Evolutionary conservation across 495 filamentous ascomycete species (phyloP), one percentile per base, ranked within the genome.

Genomic region (Penicillium silybi): DNA sequence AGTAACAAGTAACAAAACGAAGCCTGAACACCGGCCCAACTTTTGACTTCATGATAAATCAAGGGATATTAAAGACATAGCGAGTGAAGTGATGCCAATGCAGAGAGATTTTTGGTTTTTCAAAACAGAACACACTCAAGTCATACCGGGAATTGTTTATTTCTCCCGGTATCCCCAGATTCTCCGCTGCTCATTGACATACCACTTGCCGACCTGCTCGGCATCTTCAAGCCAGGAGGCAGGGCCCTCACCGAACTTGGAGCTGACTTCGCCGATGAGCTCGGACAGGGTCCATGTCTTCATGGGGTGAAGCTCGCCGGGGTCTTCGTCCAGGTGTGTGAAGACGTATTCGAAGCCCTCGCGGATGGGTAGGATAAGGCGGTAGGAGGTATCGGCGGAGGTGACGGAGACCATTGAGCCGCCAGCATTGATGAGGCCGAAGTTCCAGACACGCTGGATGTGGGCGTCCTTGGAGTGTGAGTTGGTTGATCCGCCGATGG

Each of bases 381-480:
- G 61, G 46, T 70, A 76, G 2, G 71, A 64, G 7, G 58, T 39
- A 17, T 53, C 60, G 6, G 74, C 66, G 9, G 70, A 59, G 0
- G 64, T 69, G 13, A 72, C 52, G 9, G 66, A 65, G 15, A 78
- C 44, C 49, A 71, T 62, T 0, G 68, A 61, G 17, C 72, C 73
- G 27, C 74, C 74, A 0, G 72, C 71, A 25, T 77, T 76, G 44
- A 77, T 68, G 17, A 76, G 55, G 18, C 69, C 73, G 38, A 77
- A 68, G 46, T 76, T 75, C 73, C 63, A 66, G 23, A 32, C 52
- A 15, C 39, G 41, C 2, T 50, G 57, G 7, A 38, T 56, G 13
- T 34, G 41, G n/a, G 47, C 37, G 18, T 44, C 18, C n/a, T 51
- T 44, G 6, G 40, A 9, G 53, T 53, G 22, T 41, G 44, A 10